phyloP scores from a whole-genome alignment of 305 asterid species.

The Solanum hybrid region DNA sequence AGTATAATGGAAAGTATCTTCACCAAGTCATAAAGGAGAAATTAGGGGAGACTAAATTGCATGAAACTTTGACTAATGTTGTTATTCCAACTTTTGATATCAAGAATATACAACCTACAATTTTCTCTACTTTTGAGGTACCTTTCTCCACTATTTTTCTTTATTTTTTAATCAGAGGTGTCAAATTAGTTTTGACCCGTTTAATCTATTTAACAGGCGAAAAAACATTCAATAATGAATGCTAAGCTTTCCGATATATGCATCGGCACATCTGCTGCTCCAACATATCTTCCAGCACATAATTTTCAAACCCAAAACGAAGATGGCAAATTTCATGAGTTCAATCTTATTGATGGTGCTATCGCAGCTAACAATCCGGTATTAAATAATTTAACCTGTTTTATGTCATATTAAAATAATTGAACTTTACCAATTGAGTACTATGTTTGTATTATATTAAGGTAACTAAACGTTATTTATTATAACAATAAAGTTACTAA shows the following conservation, averaged over 20 bases:
- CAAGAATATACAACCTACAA: conserved; percentile 26
- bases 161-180: neutral
- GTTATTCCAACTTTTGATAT: conserved; percentile 40
- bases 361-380: conserved; percentile 36
- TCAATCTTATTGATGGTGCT: conserved; percentile 34
- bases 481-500: neutral
- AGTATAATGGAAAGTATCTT: conserved; percentile 26
- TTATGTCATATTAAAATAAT: too few species aligned
- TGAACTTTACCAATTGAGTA: neutral
- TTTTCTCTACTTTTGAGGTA: conserved; percentile 40
- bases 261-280: conserved; percentile 35
- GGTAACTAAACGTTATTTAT: too few species aligned
- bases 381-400: neutral
- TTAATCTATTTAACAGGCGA: conserved; percentile 11
- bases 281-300: conserved; percentile 33
- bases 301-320: conserved; percentile 8
- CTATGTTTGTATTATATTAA: neutral
- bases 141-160: neutral
- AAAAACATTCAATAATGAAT: neutral
- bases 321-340: conserved; percentile 3
- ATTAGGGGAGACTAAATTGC: conserved; percentile 20
- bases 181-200: neutral
- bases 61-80: conserved; percentile 29
- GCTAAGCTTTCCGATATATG: conserved; percentile 30
- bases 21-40: conserved; percentile 19